These are phyloP conservation scores for Tilletia setariae DNA, from an alignment of 1,284 basidiomycete species.

Conservation along the genomic window DNA sequence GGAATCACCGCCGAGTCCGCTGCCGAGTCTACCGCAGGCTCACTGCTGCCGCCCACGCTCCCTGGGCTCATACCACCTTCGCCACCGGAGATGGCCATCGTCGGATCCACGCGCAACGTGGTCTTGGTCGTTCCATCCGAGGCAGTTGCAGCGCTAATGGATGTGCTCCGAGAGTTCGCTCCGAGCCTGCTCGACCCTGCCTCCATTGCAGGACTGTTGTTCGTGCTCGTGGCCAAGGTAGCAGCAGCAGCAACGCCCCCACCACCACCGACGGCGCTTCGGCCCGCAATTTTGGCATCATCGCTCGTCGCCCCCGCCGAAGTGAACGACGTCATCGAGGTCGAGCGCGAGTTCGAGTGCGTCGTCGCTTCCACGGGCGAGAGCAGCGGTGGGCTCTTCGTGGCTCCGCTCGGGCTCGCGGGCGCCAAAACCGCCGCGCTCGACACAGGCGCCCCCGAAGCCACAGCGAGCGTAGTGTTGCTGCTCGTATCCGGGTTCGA, in stretches of 20 bases:
- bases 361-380: background rate
- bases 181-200: too few relatives aligned
- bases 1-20: slow-evolving; percentile 2
- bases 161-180: too few relatives aligned
- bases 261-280: background rate
- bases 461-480: background rate
- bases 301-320: background rate
- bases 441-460: slow-evolving; percentile 16
- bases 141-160: too few relatives aligned
- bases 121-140: too few relatives aligned
- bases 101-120: too few relatives aligned
- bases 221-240: too few relatives aligned
- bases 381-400: slow-evolving; percentile 7
- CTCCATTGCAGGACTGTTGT: too few relatives aligned
- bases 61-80: background rate
- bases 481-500: slow-evolving; percentile 14
- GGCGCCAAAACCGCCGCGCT: background rate
- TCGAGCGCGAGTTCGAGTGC: background rate
- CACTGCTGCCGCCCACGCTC: slow-evolving; percentile 15
- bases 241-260: background rate
- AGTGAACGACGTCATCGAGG: slow-evolving; percentile 6
- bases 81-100: too few relatives aligned
- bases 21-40: background rate
- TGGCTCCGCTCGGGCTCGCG: background rate
- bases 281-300: background rate